Evolutionary conservation across 179 eudicot genomes (phyloP).

Genomic region (Beta lomatogona): DNA sequence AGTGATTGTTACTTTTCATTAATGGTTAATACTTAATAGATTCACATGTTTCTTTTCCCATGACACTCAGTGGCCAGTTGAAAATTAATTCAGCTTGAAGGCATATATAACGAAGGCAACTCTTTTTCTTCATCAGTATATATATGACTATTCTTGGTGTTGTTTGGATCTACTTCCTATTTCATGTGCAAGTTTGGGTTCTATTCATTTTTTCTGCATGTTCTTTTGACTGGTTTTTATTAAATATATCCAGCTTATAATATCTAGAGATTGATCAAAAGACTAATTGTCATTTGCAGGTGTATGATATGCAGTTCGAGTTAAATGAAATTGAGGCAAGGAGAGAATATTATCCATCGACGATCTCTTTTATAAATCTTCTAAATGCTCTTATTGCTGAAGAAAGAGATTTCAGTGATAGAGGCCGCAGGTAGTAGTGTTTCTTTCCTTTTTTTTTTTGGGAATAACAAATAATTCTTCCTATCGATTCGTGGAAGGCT

Average conservation of each 20-base stretch:
- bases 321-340: slow-evolving; percentile 97
- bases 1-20: no score
- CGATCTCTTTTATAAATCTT: slow-evolving; percentile 88
- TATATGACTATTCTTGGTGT: neutral
- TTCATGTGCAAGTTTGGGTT: neutral
- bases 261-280: neutral
- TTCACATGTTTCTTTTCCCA: neutral
- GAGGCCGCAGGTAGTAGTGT: slow-evolving; percentile 75
- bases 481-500: neutral
- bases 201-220: neutral
- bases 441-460: neutral
- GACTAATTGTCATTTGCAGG: slow-evolving; percentile 48
- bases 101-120: no score
- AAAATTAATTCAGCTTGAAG: no score
- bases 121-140: no score
- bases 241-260: neutral
- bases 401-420: slow-evolving; percentile 82
- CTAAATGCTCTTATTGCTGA: slow-evolving; percentile 90
- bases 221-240: neutral
- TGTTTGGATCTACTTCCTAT: neutral
- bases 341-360: slow-evolving; percentile 93
- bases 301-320: slow-evolving; percentile 97
- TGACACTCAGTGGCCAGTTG: neutral
- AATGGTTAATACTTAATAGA: no score
- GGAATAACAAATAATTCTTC: neutral